Evolutionary conservation across 202 grass and related monocot genomes (phyloP).

Genomic region (Zoysia matrella): DNA sequence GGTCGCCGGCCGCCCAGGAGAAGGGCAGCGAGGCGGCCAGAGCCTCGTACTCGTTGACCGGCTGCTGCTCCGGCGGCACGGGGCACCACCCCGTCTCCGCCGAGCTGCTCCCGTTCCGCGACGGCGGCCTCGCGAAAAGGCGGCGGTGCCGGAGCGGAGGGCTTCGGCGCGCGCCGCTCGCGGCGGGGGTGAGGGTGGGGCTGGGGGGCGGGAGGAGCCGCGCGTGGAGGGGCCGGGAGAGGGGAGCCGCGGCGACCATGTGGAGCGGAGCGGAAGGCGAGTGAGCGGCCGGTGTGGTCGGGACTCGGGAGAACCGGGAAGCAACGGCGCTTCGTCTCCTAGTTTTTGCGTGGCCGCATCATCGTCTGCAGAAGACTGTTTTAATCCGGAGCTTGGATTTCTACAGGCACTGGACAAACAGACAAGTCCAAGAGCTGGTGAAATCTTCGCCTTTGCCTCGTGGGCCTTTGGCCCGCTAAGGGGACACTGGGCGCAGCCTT

Average conservation of each 20-base stretch:
- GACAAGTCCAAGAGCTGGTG: background rate
- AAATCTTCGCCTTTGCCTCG: too few relatives aligned
- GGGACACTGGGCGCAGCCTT: too few relatives aligned
- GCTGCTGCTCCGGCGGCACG: conserved; percentile 84
- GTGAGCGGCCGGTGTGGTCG: background rate
- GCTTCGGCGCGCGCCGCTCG: background rate
- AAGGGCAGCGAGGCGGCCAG: conserved; percentile 74
- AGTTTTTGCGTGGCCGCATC: conserved; percentile 38
- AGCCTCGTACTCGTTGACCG: conserved; percentile 94
- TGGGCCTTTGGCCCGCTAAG: too few relatives aligned
- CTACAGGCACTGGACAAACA: background rate
- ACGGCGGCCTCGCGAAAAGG: conserved; percentile 48
- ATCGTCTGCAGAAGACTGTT: background rate
- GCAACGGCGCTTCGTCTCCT: conserved; percentile 16
- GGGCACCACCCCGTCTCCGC: conserved; percentile 84
- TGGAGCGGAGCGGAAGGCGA: conserved; percentile 2
- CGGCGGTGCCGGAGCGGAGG: background rate
- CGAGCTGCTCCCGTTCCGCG: conserved; percentile 82
- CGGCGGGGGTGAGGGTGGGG: conserved; percentile 15
- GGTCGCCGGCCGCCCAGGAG: conserved; percentile 77
- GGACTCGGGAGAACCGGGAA: conserved; percentile 30
- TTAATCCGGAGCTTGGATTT: background rate
- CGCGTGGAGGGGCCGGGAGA: conserved; percentile 48
- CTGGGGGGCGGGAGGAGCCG: conserved; percentile 50
- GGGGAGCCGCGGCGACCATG: conserved; percentile 60